Evolutionary conservation across 1,284 basidiomycete species (phyloP).

Genomic region (Cryptococcus sp.): DNA sequence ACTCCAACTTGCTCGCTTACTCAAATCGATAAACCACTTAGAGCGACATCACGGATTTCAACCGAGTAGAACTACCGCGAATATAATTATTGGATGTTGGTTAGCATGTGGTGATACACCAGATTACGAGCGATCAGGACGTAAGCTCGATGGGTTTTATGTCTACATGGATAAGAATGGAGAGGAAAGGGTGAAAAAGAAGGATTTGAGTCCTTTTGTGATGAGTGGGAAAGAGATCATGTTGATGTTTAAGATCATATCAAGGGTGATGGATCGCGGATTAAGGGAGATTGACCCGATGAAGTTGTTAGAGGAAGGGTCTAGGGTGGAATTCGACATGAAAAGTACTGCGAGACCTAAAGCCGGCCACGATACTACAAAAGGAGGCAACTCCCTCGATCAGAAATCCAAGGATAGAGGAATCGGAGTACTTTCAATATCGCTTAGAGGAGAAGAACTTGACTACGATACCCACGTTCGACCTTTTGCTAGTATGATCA

Average conservation of each 20-base stretch:
- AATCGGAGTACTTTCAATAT: background rate
- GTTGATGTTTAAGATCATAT: slow-evolving; percentile 17
- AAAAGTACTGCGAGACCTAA: background rate
- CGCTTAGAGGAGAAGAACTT: background rate
- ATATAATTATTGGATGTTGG: slow-evolving; percentile 40
- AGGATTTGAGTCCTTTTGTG: background rate
- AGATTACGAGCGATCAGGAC: background rate
- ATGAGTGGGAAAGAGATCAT: slow-evolving; percentile 8
- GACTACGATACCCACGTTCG: slow-evolving; percentile 14
- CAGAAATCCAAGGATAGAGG: background rate
- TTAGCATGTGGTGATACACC: slow-evolving; percentile 14
- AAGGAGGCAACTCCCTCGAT: too few relatives aligned
- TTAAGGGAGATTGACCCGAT: background rate
- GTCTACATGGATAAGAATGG: background rate
- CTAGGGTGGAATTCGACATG: background rate
- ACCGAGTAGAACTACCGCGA: slow-evolving; percentile 39
- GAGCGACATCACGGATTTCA: slow-evolving; percentile 27
- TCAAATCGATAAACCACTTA: slow-evolving; percentile 24
- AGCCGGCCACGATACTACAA: background rate
- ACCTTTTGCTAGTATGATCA: slow-evolving; percentile 26
- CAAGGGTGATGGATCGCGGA: slow-evolving; percentile 4
- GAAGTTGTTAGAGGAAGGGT: background rate
- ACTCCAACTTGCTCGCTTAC: slow-evolving; percentile 25
- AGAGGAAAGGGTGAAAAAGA: background rate
- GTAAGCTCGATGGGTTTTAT: background rate